Percentiles rank a stretch among this genome's conserved stretches.
phyloP scores from a whole-genome alignment of 2,329 filamentous ascomycete genomes.

The Fusarium sp. region DNA sequence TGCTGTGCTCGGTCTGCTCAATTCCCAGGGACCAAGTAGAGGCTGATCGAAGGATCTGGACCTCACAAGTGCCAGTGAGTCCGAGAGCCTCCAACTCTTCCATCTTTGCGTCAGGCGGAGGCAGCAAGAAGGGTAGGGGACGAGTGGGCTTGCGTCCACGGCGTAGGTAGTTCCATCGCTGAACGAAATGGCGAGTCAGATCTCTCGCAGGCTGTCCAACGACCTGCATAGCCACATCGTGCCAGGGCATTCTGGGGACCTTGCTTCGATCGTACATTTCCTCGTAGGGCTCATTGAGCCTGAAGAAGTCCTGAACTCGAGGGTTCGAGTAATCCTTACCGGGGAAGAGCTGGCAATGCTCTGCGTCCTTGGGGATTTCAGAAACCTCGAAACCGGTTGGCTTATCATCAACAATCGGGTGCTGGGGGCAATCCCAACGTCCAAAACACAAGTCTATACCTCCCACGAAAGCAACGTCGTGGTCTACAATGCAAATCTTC shows the following conservation, averaged over 20 bases:
- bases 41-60: constrained; percentile 93
- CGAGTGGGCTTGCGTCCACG: constrained; percentile 93
- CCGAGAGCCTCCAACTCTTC: constrained; percentile 89
- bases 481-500: constrained; percentile 96
- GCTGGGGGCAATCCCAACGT: constrained; percentile 96
- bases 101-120: constrained; percentile 89
- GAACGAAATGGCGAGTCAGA: constrained; percentile 94
- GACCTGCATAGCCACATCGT: constrained; percentile 97
- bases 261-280: constrained; percentile 97
- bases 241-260: constrained; percentile 96
- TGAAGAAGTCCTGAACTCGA: constrained; percentile 93
- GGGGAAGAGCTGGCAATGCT: constrained; percentile 95
- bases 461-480: constrained; percentile 94
- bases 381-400: constrained; percentile 91
- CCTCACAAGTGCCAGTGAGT: constrained; percentile 92
- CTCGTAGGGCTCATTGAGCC: constrained; percentile 92
- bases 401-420: constrained; percentile 91
- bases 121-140: constrained; percentile 91
- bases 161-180: constrained; percentile 97
- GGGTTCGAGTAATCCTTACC: constrained; percentile 99
- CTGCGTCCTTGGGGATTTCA: constrained; percentile 82
- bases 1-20: constrained; percentile 89
- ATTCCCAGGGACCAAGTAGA: constrained; percentile 93
- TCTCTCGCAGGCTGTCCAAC: constrained; percentile 96
- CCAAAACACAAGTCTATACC: constrained; percentile 98